Evolutionary conservation across 371 early-diverging fungal species (phyloP), one percentile per base, ranked within the genome.

Genomic region (Mucor saturninus): DNA sequence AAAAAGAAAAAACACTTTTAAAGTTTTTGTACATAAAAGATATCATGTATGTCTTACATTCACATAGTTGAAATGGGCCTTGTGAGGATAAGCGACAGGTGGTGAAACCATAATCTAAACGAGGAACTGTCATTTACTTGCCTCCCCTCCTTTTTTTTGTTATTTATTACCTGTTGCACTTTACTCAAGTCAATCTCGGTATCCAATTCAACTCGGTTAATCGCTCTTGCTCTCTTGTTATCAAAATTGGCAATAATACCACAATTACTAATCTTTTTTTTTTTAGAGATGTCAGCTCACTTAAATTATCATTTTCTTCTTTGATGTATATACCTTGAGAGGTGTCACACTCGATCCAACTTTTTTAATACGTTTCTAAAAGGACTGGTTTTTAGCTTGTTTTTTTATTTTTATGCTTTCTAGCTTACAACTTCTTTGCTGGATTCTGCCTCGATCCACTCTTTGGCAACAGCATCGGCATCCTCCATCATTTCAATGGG

Each of bases 181-280:
- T 81, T 79, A 29, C 68, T 72, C 49, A 88, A 72, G 61, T 86
- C 86, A 64, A 77, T 69, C 15, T 68, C 67, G 13, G 85, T 78
- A 56, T 84, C 82, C 7, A 86, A 62, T 59, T 88, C 88, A 32
- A 88, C 71, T 26, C 88, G 79, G 64, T 88, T 86, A 67, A 88
- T 79, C 0, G 84, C 83, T 43, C 69, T 69, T 1, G 86, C 74
- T 56, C 66, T 73, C 31, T 79, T 80, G 40, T 80, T 74, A 40
- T 83, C 80, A 54, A 84, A 72, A 48, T 86, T 80, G 9, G 83
- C 76, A 13, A 86, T 75, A n/a, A 88, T 69, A 14, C 88, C 88
- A 70, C 81, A 88, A 65, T 88, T 88, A 52, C 76, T 79, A 37
- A 82, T 73, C 74, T 75, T 65, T 38, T 14, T 21, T 0, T 5